Evolutionary conservation across 345 rosid species (phyloP).

Genomic region (Mallotus nudiflorus): DNA sequence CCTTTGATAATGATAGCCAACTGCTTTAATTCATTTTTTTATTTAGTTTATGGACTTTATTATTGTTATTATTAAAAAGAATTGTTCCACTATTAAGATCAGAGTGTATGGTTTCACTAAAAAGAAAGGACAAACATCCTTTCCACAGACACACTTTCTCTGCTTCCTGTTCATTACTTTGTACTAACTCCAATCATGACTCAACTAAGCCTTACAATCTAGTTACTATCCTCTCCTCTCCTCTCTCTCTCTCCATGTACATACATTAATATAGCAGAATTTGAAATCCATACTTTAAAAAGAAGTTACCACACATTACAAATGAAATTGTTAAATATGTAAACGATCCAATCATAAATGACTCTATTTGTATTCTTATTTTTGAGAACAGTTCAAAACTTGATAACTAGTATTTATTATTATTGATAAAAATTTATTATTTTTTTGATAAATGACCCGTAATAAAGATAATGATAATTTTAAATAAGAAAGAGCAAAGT

Average conservation of each 20-base stretch:
- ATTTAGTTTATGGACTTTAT: constrained; percentile 12
- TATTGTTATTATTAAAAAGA: constrained; percentile 26
- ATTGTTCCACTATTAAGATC: constrained; percentile 37
- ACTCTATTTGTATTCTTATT: too few species aligned
- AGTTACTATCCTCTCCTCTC: not conserved
- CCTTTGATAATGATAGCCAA: constrained; percentile 47
- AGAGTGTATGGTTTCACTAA: constrained; percentile 25
- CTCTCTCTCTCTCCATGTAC: not conserved
- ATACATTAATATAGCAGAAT: too few species aligned
- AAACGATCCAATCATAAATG: too few species aligned
- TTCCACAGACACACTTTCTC: not conserved
- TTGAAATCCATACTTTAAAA: too few species aligned
- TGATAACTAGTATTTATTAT: too few species aligned
- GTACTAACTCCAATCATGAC: constrained; percentile 14
- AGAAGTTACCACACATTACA: too few species aligned
- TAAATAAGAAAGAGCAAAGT: too few species aligned
- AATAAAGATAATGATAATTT: too few species aligned
- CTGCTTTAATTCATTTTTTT: constrained; percentile 24
- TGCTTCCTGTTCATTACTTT: constrained; percentile 10
- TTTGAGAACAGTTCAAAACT: too few species aligned
- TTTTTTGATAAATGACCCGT: too few species aligned
- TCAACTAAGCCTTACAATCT: not conserved
- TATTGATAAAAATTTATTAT: too few species aligned
- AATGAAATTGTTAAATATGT: too few species aligned
- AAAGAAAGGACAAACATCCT: constrained; percentile 27